Conservation (phyloP, 129 eudicot species). For the Logfia minima region DNA sequence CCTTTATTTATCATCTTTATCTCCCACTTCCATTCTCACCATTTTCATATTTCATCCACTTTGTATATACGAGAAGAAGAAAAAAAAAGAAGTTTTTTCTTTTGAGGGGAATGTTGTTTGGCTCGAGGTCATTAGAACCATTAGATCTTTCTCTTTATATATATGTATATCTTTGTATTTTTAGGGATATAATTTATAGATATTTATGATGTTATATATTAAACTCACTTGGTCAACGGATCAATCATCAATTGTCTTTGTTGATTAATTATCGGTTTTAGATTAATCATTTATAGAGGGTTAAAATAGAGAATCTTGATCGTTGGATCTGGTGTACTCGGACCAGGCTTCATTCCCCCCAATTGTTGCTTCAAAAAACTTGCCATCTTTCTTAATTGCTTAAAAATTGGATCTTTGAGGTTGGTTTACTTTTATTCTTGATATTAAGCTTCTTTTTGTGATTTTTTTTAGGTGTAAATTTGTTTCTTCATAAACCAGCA, state of each 20-base stretch:
- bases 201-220: slow-evolving; percentile 7
- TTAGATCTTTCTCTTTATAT: slow-evolving; percentile 23
- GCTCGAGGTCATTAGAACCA: slow-evolving; percentile 43
- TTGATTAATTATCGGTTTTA: slow-evolving; percentile 15
- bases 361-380: slow-evolving; percentile 36
- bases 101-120: slow-evolving; percentile 51
- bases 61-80: neutral
- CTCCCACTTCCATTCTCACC: slow-evolving; percentile 24
- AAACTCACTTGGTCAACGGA: slow-evolving; percentile 29
- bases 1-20: slow-evolving; percentile 41
- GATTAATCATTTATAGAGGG: neutral
- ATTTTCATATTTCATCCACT: slow-evolving; percentile 17
- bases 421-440: slow-evolving; percentile 23
- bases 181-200: neutral
- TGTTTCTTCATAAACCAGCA: neutral
- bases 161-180: slow-evolving; percentile 9
- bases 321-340: slow-evolving; percentile 53
- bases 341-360: slow-evolving; percentile 99
- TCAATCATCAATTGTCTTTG: slow-evolving; percentile 33
- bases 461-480: neutral
- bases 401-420: slow-evolving; percentile 33
- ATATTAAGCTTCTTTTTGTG: slow-evolving; percentile 7
- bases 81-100: slow-evolving; percentile 23
- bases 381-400: slow-evolving; percentile 9
- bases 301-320: slow-evolving; percentile 24